Evolutionary conservation across 2,329 filamentous ascomycete species (phyloP), one percentile per base, ranked within the genome.

Genomic region (Alternaria rosae): DNA sequence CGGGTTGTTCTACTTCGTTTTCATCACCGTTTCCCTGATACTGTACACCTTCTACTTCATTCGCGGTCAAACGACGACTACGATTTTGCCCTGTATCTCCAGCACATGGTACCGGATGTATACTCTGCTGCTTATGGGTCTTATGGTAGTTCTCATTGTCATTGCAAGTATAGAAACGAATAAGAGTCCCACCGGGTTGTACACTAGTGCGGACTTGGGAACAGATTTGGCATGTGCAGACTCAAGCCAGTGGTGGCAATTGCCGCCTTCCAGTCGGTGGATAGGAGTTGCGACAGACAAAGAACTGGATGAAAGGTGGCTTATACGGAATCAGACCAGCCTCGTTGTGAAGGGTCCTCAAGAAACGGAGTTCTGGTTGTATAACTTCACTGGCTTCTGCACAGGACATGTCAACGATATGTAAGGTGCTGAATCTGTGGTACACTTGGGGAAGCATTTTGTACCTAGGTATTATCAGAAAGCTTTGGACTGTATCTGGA

Each of bases 91-190:
- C 10, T 64, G 62, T 25, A 47, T 66, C 25, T 61, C 60, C 1
- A 61, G 32, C 17, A 50, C 30, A 12, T 66, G 65, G 63, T 66
- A 69, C 48, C 66, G 57, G 48, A 20, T 66, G 11, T 68, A 69
- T 23, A 68, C 61, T 8, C 3, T 66, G 5, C n/a, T 59, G 12
- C 23, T 65, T n/a, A 28, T 64, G 7, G 41, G 13, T 3, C 43
- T 61, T 20, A 50, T 60, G 42, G 1, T 62, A 4, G 55, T 41
- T 6, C 11, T 65, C 21, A 50, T 68, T 10, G 23, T 59, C 9
- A 15, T 65, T 28, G 61, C 59, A 55, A 54, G 57, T 20, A 59
- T 67, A 13, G 61, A 68, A 38, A 67, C 66, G 15, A 51, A 51
- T 1, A 51, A 25, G 11, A 13, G 5, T 9, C 20, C 20, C 9